These are phyloP conservation scores for Didymella keratinophila DNA, from an alignment of 2,329 filamentous ascomycete species.

Conservation along the genomic window DNA sequence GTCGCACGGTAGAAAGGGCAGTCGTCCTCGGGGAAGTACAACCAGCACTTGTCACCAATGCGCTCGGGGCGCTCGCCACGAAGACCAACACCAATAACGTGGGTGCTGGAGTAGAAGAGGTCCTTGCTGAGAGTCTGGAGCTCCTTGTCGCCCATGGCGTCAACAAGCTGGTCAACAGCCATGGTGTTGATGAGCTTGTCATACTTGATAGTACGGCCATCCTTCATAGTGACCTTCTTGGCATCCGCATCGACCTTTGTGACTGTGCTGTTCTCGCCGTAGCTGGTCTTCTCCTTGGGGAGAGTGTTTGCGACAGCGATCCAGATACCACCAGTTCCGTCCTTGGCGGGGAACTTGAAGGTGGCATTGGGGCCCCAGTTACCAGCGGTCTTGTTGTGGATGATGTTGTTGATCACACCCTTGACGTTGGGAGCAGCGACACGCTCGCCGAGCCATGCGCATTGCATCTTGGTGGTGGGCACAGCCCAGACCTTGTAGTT, in stretches of 20 bases:
- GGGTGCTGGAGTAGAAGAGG: conserved; percentile 95
- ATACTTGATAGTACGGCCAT: conserved; percentile 90
- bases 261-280: conserved; percentile 85
- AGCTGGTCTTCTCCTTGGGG: conserved; percentile 88
- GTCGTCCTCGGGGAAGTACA: conserved; percentile 99
- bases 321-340: conserved; percentile 98
- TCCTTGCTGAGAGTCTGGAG: conserved; percentile 84
- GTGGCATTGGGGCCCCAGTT: conserved; percentile 99
- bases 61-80: conserved; percentile 90
- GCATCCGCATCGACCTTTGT: conserved; percentile 84
- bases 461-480: conserved; percentile 99
- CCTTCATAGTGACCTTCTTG: conserved; percentile 81
- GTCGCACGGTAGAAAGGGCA: conserved; percentile 99
- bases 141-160: conserved; percentile 87
- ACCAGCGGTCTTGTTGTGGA: conserved; percentile 93
- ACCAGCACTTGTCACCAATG: conserved; percentile 99
- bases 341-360: conserved; percentile 95
- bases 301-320: conserved; percentile 94
- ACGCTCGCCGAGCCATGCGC: conserved; percentile 96
- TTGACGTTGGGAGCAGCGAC: conserved; percentile 97
- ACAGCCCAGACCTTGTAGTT: conserved; percentile 99
- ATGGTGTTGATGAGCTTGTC: conserved; percentile 95
- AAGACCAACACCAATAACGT: conserved; percentile 95
- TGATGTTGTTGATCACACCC: conserved; percentile 89
- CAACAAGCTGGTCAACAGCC: conserved; percentile 87